Evolutionary conservation across 2,329 filamentous ascomycete genomes (phyloP).

Genomic region (Lecanoromycetidae sp.): DNA sequence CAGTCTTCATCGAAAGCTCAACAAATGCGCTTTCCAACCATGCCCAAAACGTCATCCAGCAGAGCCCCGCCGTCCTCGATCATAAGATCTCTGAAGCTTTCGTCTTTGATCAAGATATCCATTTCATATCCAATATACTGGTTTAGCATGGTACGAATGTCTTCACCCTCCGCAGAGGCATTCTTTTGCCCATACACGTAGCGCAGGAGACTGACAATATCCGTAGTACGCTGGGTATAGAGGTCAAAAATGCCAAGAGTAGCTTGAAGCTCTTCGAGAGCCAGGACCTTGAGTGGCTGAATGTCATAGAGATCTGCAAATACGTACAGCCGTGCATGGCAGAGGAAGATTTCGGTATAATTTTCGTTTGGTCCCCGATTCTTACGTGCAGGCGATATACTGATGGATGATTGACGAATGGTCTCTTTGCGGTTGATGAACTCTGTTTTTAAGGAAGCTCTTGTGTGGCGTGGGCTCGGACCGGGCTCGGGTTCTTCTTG

Average conservation of each 20-base stretch:
- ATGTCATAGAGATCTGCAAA: conserved; percentile 32
- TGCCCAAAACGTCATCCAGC: conserved; percentile 5
- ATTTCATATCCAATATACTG: conserved; percentile 18
- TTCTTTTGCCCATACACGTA: conserved; percentile 25
- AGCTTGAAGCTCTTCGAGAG: conserved; percentile 25
- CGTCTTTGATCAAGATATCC: neutral
- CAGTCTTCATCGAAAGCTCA: too few species aligned
- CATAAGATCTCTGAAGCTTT: conserved; percentile 9
- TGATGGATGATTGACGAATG: neutral
- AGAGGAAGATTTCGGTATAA: conserved; percentile 27
- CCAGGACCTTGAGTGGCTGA: conserved; percentile 22
- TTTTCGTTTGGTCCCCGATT: conserved; percentile 19
- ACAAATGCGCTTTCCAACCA: too few species aligned
- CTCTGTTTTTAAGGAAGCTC: neutral
- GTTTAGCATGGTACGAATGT: conserved; percentile 18
- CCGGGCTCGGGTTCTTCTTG: neutral
- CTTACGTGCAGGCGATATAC: neutral
- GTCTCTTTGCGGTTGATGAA: neutral
- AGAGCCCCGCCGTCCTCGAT: conserved; percentile 5
- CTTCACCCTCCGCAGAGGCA: conserved; percentile 20
- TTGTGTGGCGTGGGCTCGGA: neutral
- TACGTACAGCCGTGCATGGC: conserved; percentile 29
- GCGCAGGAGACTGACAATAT: conserved; percentile 25
- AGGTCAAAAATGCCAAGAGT: conserved; percentile 25
- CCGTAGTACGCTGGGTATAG: conserved; percentile 19